A percentile compares a stretch with the other conserved stretches of the same genome.
phyloP scores from a whole-genome alignment of 2,329 filamentous ascomycete species.

The Neurospora sp. region DNA sequence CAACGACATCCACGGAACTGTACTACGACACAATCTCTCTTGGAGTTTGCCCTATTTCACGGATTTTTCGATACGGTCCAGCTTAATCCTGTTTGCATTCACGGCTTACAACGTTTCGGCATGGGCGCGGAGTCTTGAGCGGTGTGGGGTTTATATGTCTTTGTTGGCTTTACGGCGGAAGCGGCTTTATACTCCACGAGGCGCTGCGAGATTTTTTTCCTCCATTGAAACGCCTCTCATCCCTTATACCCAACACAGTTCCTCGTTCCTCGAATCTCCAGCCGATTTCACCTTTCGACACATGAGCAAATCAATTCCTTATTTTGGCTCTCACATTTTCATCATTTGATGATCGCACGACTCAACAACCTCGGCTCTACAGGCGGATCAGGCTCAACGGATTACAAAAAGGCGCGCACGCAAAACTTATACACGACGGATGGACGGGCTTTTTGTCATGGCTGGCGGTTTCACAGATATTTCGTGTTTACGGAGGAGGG shows the following conservation, averaged over 20 bases:
- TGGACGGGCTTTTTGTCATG: background rate
- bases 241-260: background rate
- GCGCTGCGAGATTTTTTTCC: background rate
- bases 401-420: background rate
- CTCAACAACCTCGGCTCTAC: background rate
- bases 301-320: background rate
- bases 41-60: background rate
- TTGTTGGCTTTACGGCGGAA: background rate
- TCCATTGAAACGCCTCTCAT: background rate
- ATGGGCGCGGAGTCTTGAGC: background rate
- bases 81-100: background rate
- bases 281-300: background rate
- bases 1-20: background rate
- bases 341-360: background rate
- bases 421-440: background rate
- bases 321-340: background rate
- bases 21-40: background rate
- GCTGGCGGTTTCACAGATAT: background rate
- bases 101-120: background rate
- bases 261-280: background rate
- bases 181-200: background rate
- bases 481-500: background rate
- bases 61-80: background rate
- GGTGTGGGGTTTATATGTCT: background rate
- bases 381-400: background rate